These are phyloP conservation scores for Xylaria telfairii DNA, from an alignment of 495 filamentous ascomycete species.

Conservation along the genomic window DNA sequence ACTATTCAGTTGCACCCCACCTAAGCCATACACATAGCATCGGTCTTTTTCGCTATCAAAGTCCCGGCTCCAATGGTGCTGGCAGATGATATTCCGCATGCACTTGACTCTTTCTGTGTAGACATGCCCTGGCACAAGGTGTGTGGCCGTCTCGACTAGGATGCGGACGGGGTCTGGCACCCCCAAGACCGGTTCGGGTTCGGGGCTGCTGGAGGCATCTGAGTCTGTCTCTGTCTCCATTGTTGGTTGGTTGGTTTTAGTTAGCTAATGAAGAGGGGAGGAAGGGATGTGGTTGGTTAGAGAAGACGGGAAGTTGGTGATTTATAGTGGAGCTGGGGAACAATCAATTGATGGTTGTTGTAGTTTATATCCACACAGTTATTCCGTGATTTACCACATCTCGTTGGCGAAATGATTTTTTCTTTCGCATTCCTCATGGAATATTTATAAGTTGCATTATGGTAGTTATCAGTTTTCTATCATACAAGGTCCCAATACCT, in stretches of 20 bases:
- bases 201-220: background rate
- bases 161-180: conserved; percentile 11
- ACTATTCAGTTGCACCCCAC: background rate
- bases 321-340: background rate
- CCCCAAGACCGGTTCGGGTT: background rate
- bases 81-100: conserved; percentile 15
- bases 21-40: background rate
- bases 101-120: background rate
- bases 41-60: background rate
- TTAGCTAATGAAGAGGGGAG: background rate
- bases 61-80: background rate
- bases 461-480: background rate
- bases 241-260: background rate
- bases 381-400: too few relatives aligned
- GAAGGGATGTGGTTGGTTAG: background rate
- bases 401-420: background rate
- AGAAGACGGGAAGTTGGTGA: background rate
- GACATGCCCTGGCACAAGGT: background rate
- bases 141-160: conserved; percentile 4
- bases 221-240: conserved; percentile 9
- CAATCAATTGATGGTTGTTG: too few relatives aligned
- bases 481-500: background rate
- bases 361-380: too few relatives aligned
- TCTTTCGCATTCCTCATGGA: conserved; percentile 16
- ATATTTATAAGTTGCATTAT: conserved; percentile 11